Evolutionary conservation across 208 protist genomes (phyloP).

Genomic region (Novymonas esmeraldas): DNA sequence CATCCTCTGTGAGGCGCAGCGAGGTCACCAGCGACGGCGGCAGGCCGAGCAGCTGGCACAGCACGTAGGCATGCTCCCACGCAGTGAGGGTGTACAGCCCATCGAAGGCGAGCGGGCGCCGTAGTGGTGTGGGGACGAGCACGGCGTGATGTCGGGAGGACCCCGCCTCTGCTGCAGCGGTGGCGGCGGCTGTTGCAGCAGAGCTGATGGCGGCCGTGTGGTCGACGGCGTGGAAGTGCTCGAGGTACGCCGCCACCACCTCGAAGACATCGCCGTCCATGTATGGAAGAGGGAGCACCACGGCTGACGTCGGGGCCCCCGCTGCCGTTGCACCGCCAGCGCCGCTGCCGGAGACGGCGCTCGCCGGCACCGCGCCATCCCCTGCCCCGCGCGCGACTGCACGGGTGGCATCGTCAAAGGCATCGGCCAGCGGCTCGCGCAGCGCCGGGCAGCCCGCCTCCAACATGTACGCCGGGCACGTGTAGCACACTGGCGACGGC

Average conservation of each 20-base stretch:
- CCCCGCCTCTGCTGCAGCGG: not conserved
- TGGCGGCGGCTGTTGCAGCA: not conserved
- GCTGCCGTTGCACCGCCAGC: too few relatives aligned
- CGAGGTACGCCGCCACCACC: conserved; percentile 64
- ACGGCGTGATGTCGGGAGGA: not conserved
- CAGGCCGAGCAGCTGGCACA: conserved; percentile 46
- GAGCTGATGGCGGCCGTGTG: not conserved
- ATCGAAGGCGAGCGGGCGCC: conserved; percentile 33
- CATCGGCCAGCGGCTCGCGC: conserved; percentile 43
- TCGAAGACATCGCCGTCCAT: conserved; percentile 43
- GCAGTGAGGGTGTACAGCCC: conserved; percentile 64
- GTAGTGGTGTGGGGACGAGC: conserved; percentile 22
- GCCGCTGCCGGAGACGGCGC: too few relatives aligned
- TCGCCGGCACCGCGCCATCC: too few relatives aligned
- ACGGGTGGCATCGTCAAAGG: conserved; percentile 2
- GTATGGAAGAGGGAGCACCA: conserved; percentile 46
- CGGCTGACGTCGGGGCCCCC: not conserved
- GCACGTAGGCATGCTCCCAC: conserved; percentile 66
- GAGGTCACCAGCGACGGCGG: conserved; percentile 12
- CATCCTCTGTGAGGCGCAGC: conserved; percentile 18
- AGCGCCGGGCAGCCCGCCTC: conserved; percentile 38
- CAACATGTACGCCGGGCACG: conserved; percentile 47
- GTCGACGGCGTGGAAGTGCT: conserved; percentile 64
- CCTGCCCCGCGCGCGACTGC: too few relatives aligned
- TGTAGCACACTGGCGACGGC: conserved; percentile 15